Conservation (phyloP, 331 rosid species). For the Quercus phellos region DNA sequence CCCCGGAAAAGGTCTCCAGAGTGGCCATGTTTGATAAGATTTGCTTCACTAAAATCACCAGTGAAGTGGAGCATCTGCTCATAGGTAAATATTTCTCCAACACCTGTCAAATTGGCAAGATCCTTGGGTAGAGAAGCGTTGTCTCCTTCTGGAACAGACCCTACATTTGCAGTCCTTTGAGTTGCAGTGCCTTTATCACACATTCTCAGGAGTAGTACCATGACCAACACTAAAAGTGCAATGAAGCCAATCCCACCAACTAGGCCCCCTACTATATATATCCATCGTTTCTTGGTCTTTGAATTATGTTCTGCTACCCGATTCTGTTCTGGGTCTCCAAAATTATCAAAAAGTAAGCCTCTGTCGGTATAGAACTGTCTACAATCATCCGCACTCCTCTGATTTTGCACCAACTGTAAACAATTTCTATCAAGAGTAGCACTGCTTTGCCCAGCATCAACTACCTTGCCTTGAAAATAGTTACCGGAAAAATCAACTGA, state of each 20-base stretch:
- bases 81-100: slow-evolving; percentile 58
- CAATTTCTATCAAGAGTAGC: slow-evolving; percentile 56
- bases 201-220: slow-evolving; percentile 41
- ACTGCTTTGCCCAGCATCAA: slow-evolving; percentile 25
- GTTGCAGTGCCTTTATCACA: slow-evolving; percentile 25
- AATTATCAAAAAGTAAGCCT: slow-evolving; percentile 31
- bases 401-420: slow-evolving; percentile 39
- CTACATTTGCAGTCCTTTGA: slow-evolving; percentile 42
- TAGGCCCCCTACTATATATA: slow-evolving; percentile 59
- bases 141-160: slow-evolving; percentile 42
- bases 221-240: slow-evolving; percentile 46
- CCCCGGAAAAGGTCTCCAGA: slow-evolving; percentile 81
- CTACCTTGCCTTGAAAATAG: slow-evolving; percentile 60
- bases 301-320: slow-evolving; percentile 17
- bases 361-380: slow-evolving; percentile 47
- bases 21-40: slow-evolving; percentile 75
- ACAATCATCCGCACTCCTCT: slow-evolving; percentile 53
- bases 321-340: slow-evolving; percentile 20
- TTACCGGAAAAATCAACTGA: slow-evolving; percentile 65
- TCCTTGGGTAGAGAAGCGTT: slow-evolving; percentile 47
- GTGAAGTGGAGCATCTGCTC: slow-evolving; percentile 61
- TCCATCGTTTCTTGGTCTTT: slow-evolving; percentile 34
- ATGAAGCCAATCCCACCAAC: slow-evolving; percentile 77
- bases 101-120: slow-evolving; percentile 27
- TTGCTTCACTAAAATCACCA: slow-evolving; percentile 58